These are phyloP conservation scores for Dillenia turbinata DNA, from an alignment of 164 flowering plant genomes.

Conservation along the genomic window DNA sequence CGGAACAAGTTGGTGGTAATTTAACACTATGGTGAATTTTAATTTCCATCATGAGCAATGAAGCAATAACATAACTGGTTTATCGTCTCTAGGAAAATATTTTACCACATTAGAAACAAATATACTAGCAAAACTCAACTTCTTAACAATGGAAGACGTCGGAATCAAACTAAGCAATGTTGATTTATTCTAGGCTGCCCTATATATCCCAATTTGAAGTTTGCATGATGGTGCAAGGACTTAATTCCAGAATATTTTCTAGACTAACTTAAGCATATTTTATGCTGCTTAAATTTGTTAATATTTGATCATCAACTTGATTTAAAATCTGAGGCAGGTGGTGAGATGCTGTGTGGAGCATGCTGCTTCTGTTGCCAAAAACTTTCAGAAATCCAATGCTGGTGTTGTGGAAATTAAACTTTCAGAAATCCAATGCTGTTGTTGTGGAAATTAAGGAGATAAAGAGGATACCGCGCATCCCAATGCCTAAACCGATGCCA, in stretches of 20 bases:
- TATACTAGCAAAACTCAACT: too few relatives aligned
- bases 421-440: constrained; percentile 64
- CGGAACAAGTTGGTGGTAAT: too few relatives aligned
- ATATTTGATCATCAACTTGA: not conserved
- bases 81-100: too few relatives aligned
- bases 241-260: not conserved
- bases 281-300: not conserved
- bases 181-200: too few relatives aligned
- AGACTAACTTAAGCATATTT: not conserved
- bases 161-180: too few relatives aligned
- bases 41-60: too few relatives aligned
- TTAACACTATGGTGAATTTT: too few relatives aligned
- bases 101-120: too few relatives aligned
- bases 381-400: constrained; percentile 63
- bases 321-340: constrained; percentile 37
- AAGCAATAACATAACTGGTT: too few relatives aligned
- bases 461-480: constrained; percentile 23
- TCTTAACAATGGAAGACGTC: too few relatives aligned
- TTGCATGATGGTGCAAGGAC: too few relatives aligned
- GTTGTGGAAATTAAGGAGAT: constrained; percentile 52
- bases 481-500: constrained; percentile 30
- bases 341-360: constrained; percentile 81
- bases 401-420: constrained; percentile 61
- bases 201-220: too few relatives aligned
- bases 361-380: constrained; percentile 76